Evolutionary conservation across 2,329 filamentous ascomycete genomes (phyloP), one percentile per base, ranked within the genome.

Genomic region (Lithohypha guttulata): DNA sequence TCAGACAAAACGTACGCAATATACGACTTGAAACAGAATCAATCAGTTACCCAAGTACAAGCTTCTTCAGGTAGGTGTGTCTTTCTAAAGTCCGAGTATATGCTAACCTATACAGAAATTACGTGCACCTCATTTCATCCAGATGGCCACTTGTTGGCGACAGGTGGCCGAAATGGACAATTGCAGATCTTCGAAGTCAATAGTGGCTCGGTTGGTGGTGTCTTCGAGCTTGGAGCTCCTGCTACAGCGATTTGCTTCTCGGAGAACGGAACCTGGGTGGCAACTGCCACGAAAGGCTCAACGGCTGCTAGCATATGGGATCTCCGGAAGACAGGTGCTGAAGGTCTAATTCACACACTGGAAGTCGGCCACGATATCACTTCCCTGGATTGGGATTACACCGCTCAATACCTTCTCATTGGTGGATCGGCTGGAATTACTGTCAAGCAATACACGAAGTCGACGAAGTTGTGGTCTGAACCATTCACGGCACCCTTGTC

Each of bases 231-330:
- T 44, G 56, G 61, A 17, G 76, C 77, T 0, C 77, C 86, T 0
- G 72, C 95, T 2, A 76, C 83, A 52, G 75, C 77, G 8, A 65
- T 98, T 27, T 71, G 74, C 42, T 98, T 98, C 63, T 95, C 87
- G 0, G 91, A 98, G 60, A 98, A 98, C 52, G 91, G 91, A 17
- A 94, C 84, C 53, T 96, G 87, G 84, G 79, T 98, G 48, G 89
- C 89, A 1, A 82, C 85, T 4, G 79, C 80, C 6, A 77, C 81
- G 42, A 79, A 85, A 59, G 79, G 77, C 20, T 83, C 86, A 48
- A 82, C 77, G 15, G 79, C 71, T 17, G 79, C 94, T 25, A 83
- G 83, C 7, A 77, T 96, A 39, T 96, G 93, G 69, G 89, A 96
- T 60, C 70, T 98, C 44, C 80, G 91, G 52, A 95, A 93, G 63